A percentile compares a stretch with the other conserved stretches of the same genome.
phyloP scores from a whole-genome alignment of 2,329 filamentous ascomycete genomes.

The Geosmithia morbida region DNA sequence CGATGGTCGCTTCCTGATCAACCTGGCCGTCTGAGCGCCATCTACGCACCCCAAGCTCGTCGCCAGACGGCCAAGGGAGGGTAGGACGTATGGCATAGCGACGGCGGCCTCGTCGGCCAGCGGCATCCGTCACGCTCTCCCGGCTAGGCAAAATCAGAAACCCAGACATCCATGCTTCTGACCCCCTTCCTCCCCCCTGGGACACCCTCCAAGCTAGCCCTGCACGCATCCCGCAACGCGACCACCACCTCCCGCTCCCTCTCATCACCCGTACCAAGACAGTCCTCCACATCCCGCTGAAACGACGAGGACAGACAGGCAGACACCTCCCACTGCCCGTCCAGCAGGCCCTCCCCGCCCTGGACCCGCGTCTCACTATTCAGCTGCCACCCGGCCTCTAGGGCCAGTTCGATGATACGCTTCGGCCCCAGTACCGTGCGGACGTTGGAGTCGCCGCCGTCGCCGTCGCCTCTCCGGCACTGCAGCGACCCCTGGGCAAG shows the following conservation, averaged over 20 bases:
- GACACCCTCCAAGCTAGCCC: constrained; percentile 1
- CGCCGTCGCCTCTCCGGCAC: constrained; percentile 16
- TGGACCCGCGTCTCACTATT: background rate
- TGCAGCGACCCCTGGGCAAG: constrained; percentile 28
- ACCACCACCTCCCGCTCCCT: background rate
- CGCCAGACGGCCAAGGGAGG: too few species aligned
- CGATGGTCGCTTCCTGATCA: too few species aligned
- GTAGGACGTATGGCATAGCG: too few species aligned
- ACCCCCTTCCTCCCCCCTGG: background rate
- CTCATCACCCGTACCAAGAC: background rate
- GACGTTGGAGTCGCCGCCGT: constrained; percentile 31
- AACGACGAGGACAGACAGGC: background rate
- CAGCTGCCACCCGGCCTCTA: background rate
- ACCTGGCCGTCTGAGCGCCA: too few species aligned
- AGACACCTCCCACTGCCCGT: background rate
- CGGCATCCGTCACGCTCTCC: too few species aligned
- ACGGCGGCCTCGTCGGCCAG: too few species aligned
- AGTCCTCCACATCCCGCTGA: background rate
- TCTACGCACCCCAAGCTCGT: too few species aligned
- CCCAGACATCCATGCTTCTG: constrained; percentile 1
- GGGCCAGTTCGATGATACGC: background rate
- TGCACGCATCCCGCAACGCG: constrained; percentile 1
- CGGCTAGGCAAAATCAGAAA: background rate
- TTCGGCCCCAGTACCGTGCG: constrained; percentile 4
- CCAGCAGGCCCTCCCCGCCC: background rate